Evolutionary conservation across 2,329 filamentous ascomycete genomes (phyloP), one percentile per base, ranked within the genome.

Genomic region (Lachnellula suecica): DNA sequence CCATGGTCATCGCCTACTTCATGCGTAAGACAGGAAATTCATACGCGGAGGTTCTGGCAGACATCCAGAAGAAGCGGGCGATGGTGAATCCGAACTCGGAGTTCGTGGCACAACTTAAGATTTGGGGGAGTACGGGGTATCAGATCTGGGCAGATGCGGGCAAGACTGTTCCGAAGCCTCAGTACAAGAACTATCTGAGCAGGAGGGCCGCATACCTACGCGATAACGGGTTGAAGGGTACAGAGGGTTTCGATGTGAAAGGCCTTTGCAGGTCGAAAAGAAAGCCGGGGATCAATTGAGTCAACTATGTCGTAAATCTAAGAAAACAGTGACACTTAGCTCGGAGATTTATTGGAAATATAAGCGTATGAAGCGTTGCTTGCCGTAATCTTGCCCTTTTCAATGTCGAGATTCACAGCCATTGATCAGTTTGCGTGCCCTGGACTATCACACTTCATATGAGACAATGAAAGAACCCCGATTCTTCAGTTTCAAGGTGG

Each of bases 121-220:
- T 71, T n/a, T 71, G 67, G 68, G 64, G 62, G 42, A 61, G 62
- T 15, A 59, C 66, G 7, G 54, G 51, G 22, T 68, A 68, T 44
- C 27, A 63, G 5, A 47, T 69, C 4, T 70, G 66, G 68, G 57
- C 62, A 44, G 65, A 68, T 43, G 42, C 24, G n/a, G 56, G 13
- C 8, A 50, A 19, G 43, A 29, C 25, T 27, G 25, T 45, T 8
- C 43, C 43, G 15, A 45, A 45, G 15, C 4, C 24, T 17, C 23
- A 45, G 11, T 45, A 45, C 6, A 25, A 29, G 27, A 6, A 19
- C 8, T 45, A 45, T 22, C 20, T 45, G 17, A 20, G 31, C 15
- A 45, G 27, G 43, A 31, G 25, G 10, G 25, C 19, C 10, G 10
- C 11, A 4, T 35, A 35, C 2, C 13, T 35, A 7, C 15, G 17